These are phyloP conservation scores for Prunella vulgaris DNA, from an alignment of 257 asterid species.

Conservation along the genomic window DNA sequence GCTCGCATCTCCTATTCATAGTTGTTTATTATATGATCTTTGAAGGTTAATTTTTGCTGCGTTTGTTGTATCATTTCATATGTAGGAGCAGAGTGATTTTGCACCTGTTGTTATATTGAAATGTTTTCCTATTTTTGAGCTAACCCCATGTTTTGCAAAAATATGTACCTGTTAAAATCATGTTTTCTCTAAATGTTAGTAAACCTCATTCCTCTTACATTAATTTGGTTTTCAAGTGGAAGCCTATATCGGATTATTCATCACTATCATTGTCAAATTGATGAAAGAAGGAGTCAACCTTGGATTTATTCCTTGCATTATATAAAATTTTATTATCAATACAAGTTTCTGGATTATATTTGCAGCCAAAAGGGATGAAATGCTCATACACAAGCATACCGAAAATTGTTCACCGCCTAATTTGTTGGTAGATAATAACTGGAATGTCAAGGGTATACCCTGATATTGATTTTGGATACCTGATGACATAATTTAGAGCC, in stretches of 20 bases:
- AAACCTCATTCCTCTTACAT: constrained; percentile 21
- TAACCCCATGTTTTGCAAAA: background rate
- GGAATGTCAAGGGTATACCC: constrained; percentile 93
- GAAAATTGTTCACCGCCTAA: constrained; percentile 95
- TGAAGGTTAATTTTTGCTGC: background rate
- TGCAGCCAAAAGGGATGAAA: constrained; percentile 97
- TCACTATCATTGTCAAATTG: constrained; percentile 92
- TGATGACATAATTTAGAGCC: background rate
- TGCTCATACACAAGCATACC: constrained; percentile 96
- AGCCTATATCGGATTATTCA: constrained; percentile 94
- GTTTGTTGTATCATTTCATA: background rate
- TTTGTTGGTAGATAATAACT: constrained; percentile 89
- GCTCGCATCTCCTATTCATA: background rate
- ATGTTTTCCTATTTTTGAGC: background rate
- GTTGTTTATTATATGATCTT: background rate
- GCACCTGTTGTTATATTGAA: background rate
- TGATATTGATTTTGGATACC: background rate
- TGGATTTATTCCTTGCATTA: background rate
- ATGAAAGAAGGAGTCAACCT: constrained; percentile 64
- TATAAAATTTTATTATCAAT: constrained; percentile 11
- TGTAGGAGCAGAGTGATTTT: background rate
- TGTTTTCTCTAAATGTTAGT: constrained; percentile 12
- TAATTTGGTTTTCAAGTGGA: constrained; percentile 64
- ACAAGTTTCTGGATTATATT: constrained; percentile 24
- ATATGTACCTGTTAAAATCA: background rate